A percentile compares a stretch with the other conserved stretches of the same genome.
Evolutionary conservation across 2,329 filamentous ascomycete species (phyloP).

Genomic region (Byssothecium circinans): DNA sequence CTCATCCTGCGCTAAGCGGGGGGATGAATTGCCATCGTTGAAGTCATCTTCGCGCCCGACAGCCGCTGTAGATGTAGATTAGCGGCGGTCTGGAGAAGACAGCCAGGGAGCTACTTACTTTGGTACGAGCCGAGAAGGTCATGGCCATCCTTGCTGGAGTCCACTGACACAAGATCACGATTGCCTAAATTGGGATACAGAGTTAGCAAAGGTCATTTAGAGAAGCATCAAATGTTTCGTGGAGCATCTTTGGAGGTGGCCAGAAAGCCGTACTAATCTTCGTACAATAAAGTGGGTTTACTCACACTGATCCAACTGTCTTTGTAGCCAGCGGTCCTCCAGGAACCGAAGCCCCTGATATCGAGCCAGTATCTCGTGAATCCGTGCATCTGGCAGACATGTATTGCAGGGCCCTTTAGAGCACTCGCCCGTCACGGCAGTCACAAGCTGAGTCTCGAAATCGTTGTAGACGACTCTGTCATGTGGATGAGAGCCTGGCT

Average conservation of each 20-base stretch:
- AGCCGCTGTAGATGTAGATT: no score
- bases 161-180: slow-evolving; percentile 1
- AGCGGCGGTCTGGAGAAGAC: no score
- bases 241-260: no score
- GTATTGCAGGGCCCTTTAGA: background rate
- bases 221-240: no score
- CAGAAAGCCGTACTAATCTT: no score
- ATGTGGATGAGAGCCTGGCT: background rate
- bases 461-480: background rate
- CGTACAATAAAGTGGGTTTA: slow-evolving; percentile 12
- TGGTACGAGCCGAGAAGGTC: background rate
- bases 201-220: no score
- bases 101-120: background rate
- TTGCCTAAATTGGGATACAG: background rate
- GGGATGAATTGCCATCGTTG: slow-evolving; percentile 2
- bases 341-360: slow-evolving; percentile 28
- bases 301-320: slow-evolving; percentile 12
- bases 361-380: slow-evolving; percentile 26
- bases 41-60: slow-evolving; percentile 8
- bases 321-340: slow-evolving; percentile 23
- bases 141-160: slow-evolving; percentile 6
- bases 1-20: slow-evolving; percentile 6
- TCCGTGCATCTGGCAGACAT: slow-evolving; percentile 14
- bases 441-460: slow-evolving; percentile 7
- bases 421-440: background rate